Conservation (phyloP, 1,284 basidiomycete genomes). For the Ganoderma multipileum region DNA sequence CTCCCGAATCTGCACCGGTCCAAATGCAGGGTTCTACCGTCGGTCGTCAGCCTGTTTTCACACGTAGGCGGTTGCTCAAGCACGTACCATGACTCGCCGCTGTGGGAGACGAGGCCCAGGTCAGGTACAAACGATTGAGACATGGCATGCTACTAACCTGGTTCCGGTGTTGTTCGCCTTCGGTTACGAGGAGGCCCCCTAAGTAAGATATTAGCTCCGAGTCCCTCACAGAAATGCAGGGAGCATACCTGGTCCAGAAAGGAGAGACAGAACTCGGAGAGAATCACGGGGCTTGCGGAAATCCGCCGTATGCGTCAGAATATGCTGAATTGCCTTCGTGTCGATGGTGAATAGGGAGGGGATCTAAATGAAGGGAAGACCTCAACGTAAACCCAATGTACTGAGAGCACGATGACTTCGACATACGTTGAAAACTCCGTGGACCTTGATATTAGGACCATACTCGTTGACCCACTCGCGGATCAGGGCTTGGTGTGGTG, state of each 20-base stretch:
- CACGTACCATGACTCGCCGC: conserved; percentile 5
- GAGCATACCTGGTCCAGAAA: conserved; percentile 15
- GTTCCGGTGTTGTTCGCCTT: conserved; percentile 25
- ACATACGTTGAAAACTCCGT: conserved; percentile 54
- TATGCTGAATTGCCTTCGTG: conserved; percentile 43
- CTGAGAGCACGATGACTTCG: not conserved
- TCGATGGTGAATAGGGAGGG: conserved; percentile 51
- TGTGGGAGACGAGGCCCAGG: not conserved
- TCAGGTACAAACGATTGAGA: not conserved
- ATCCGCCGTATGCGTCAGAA: conserved; percentile 42
- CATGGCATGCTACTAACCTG: conserved; percentile 11
- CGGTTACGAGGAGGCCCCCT: conserved; percentile 12
- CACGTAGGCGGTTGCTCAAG: too few species aligned
- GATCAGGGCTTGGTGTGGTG: conserved; percentile 46
- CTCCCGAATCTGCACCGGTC: conserved; percentile 58
- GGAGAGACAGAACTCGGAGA: conserved; percentile 28
- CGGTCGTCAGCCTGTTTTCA: not conserved
- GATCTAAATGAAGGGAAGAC: conserved; percentile 36
- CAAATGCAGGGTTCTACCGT: conserved; percentile 63
- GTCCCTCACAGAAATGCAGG: not conserved
- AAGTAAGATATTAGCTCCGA: not conserved
- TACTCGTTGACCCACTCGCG: conserved; percentile 64
- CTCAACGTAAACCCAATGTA: not conserved
- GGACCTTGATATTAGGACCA: conserved; percentile 57
- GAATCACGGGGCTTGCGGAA: conserved; percentile 41